Percentiles rank a stretch among this genome's conserved stretches.
These are phyloP conservation scores for Phytophthora crassamura DNA, from an alignment of 352 stramenopile genomes.

Conservation along the genomic window DNA sequence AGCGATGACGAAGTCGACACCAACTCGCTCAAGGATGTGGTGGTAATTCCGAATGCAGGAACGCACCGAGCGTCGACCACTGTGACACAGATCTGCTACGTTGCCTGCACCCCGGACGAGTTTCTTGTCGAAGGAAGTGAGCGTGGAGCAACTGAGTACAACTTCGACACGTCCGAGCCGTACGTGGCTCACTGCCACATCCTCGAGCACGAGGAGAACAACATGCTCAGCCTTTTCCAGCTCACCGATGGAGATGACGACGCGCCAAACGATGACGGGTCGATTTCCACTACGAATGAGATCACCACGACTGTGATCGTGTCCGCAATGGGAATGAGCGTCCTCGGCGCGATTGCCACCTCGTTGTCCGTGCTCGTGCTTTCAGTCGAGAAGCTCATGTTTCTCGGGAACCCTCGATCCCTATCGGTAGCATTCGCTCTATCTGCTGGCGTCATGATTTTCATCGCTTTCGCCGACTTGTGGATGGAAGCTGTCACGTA, in stretches of 20 bases:
- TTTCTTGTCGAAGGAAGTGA: slow-evolving; percentile 64
- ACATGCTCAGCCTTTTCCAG: slow-evolving; percentile 77
- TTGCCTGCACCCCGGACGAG: slow-evolving; percentile 74
- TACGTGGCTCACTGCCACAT: slow-evolving; percentile 85
- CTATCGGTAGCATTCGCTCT: slow-evolving; percentile 77
- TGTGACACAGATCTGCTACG: slow-evolving; percentile 77
- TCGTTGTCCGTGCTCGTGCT: slow-evolving; percentile 74
- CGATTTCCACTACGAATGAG: slow-evolving; percentile 30
- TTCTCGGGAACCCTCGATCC: slow-evolving; percentile 60
- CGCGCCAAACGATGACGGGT: slow-evolving; percentile 53
- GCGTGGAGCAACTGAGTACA: slow-evolving; percentile 59
- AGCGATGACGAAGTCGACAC: slow-evolving; percentile 71
- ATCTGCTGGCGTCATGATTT: slow-evolving; percentile 79
- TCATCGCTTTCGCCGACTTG: slow-evolving; percentile 78
- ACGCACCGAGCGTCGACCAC: slow-evolving; percentile 35
- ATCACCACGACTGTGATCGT: slow-evolving; percentile 61
- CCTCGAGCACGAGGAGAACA: slow-evolving; percentile 81
- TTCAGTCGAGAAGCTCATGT: slow-evolving; percentile 68
- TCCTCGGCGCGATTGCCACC: slow-evolving; percentile 74
- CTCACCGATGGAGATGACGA: slow-evolving; percentile 59
- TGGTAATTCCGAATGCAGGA: slow-evolving; percentile 72
- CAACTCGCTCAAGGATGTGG: slow-evolving; percentile 77
- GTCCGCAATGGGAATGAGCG: slow-evolving; percentile 78
- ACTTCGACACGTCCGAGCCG: slow-evolving; percentile 74
- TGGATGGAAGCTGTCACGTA: slow-evolving; percentile 64